A percentile compares a stretch with the other conserved stretches of the same genome.
Evolutionary conservation across 202 grass and related monocot species (phyloP).

Genomic region (Sporobolus alterniflorus): DNA sequence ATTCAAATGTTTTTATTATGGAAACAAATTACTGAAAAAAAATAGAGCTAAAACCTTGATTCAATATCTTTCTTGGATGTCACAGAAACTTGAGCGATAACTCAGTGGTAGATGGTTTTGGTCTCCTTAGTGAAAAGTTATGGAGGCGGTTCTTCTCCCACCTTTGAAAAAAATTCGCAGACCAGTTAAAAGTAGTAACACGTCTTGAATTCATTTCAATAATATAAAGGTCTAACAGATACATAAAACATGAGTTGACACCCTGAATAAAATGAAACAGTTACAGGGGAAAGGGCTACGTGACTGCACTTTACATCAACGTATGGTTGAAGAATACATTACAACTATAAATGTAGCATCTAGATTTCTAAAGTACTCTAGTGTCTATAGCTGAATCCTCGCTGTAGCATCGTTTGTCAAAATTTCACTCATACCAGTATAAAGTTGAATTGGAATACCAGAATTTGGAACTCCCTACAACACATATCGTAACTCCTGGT

Average conservation of each 20-base stretch:
- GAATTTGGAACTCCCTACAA: neutral
- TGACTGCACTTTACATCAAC: neutral
- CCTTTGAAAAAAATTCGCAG: neutral
- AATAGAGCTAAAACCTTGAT: neutral
- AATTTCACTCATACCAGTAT: slow-evolving; percentile 12
- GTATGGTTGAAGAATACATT: slow-evolving; percentile 32
- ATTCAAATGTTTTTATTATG: neutral
- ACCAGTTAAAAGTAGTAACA: neutral
- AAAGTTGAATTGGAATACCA: slow-evolving; percentile 4
- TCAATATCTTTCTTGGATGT: neutral
- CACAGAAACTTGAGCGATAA: too few relatives aligned
- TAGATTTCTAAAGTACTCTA: slow-evolving; percentile 28
- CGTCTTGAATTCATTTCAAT: neutral
- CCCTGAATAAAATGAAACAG: neutral
- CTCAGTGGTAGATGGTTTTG: too few relatives aligned
- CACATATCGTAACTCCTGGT: neutral
- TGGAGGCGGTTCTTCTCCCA: too few relatives aligned
- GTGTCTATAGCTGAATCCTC: slow-evolving; percentile 16
- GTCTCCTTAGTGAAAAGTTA: too few relatives aligned
- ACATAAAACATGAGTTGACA: neutral
- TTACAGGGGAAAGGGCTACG: neutral
- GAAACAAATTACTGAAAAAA: neutral
- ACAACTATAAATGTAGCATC: slow-evolving; percentile 1
- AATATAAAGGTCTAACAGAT: neutral
- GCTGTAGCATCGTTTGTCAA: slow-evolving; percentile 28